phyloP scores from a whole-genome alignment of 1,284 basidiomycete species.

The Quambalaria eucalypti region DNA sequence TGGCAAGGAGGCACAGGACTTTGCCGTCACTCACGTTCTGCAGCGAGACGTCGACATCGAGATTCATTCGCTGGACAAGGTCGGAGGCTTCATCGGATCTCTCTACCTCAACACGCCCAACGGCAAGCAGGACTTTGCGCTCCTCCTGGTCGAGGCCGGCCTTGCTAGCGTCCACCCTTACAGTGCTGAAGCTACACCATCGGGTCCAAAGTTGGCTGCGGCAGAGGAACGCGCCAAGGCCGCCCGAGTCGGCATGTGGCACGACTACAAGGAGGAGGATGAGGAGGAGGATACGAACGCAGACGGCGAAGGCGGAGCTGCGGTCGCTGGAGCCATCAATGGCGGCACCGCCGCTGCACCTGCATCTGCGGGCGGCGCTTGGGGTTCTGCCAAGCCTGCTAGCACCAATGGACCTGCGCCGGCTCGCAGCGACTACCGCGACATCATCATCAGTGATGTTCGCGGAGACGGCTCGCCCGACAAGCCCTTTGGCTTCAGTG shows the following conservation, averaged over 20 bases:
- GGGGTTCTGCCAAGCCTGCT: not conserved
- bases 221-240: conserved; percentile 61
- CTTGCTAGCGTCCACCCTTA: conserved; percentile 72
- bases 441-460: conserved; percentile 83
- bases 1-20: conserved; percentile 73
- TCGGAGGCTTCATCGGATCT: conserved; percentile 86
- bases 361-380: not conserved
- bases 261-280: conserved; percentile 49
- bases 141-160: conserved; percentile 74
- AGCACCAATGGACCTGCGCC: conserved; percentile 11
- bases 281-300: conserved; percentile 12
- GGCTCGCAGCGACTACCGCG: conserved; percentile 67
- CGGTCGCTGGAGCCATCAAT: conserved; percentile 9
- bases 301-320: conserved; percentile 4
- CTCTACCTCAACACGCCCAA: conserved; percentile 73
- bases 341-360: conserved; percentile 4
- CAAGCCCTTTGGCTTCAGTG: conserved; percentile 72
- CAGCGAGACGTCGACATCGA: conserved; percentile 92
- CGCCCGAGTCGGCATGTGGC: conserved; percentile 66
- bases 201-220: conserved; percentile 67
- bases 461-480: conserved; percentile 53
- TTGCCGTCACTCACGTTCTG: conserved; percentile 69
- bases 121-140: conserved; percentile 53
- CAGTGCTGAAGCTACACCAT: conserved; percentile 71
- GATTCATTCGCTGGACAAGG: conserved; percentile 81